Percentiles rank a stretch among this genome's conserved stretches.
These are phyloP conservation scores for California macrophylla DNA, from an alignment of 441 rosid species.

Conservation along the genomic window DNA sequence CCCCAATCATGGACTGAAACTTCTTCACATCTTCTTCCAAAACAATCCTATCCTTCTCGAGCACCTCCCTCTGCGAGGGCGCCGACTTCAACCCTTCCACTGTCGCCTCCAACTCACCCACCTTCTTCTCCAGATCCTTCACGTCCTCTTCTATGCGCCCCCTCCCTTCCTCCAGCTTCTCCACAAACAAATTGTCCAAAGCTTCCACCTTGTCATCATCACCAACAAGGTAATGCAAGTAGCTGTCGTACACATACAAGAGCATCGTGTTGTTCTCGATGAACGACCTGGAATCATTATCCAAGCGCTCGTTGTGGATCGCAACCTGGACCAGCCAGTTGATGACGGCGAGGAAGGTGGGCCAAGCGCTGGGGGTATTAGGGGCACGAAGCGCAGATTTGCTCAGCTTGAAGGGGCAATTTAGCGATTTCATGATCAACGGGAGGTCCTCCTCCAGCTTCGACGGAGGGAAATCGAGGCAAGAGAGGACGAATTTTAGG, in stretches of 20 bases:
- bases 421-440: constrained; percentile 37
- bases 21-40: constrained; percentile 62
- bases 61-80: constrained; percentile 45
- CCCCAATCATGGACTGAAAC: constrained; percentile 45
- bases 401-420: constrained; percentile 59
- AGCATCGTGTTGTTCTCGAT: constrained; percentile 37
- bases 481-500: constrained; percentile 43
- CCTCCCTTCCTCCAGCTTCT: constrained; percentile 56
- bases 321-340: constrained; percentile 77
- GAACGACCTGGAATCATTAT: constrained; percentile 20
- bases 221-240: constrained; percentile 38
- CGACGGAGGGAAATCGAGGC: constrained; percentile 35
- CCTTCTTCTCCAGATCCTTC: constrained; percentile 25
- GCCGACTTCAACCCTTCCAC: constrained; percentile 40
- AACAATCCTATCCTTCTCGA: constrained; percentile 44
- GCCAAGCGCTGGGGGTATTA: constrained; percentile 85
- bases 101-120: constrained; percentile 34
- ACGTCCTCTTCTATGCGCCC: constrained; percentile 28
- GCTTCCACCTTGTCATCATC: constrained; percentile 54
- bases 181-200: constrained; percentile 42
- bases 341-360: constrained; percentile 47
- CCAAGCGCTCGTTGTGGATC: constrained; percentile 28
- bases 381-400: constrained; percentile 73
- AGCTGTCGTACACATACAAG: constrained; percentile 40
- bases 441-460: constrained; percentile 69